Conservation (phyloP, 1,139 yeast genomes). For the Debaryomyces subglobosus region DNA sequence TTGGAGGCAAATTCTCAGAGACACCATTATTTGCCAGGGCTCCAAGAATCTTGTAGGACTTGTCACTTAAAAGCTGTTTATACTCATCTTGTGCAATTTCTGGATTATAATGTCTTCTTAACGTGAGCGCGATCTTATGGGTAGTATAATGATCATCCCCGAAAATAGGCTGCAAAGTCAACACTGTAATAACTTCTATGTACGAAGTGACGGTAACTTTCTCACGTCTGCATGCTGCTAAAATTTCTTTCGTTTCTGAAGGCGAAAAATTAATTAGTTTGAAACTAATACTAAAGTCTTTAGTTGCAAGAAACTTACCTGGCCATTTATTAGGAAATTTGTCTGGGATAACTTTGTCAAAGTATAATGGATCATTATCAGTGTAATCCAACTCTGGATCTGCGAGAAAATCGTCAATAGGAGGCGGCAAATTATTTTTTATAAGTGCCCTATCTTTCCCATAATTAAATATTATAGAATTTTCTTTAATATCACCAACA, state of each 20-base stretch:
- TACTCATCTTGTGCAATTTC: conserved; percentile 23
- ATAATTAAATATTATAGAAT: conserved; percentile 25
- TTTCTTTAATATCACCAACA: conserved; percentile 10
- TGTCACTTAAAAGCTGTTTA: conserved; percentile 19
- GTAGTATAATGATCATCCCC: conserved; percentile 28
- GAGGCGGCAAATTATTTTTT: conserved; percentile 36
- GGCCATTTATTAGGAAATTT: conserved; percentile 33
- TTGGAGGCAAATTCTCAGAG: conserved; percentile 33
- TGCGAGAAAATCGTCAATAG: conserved; percentile 33
- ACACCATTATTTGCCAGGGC: conserved; percentile 39
- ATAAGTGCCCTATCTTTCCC: conserved; percentile 22
- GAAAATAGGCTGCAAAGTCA: conserved; percentile 33
- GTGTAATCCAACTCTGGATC: conserved; percentile 29
- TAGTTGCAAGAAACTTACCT: conserved; percentile 33
- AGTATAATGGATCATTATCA: conserved; percentile 27
- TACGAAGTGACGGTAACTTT: conserved; percentile 42
- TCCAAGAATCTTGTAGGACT: conserved; percentile 35
- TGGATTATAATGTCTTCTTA: conserved; percentile 31
- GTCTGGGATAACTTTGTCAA: conserved; percentile 27
- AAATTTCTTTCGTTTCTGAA: conserved; percentile 24
- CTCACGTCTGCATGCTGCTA: conserved; percentile 32
- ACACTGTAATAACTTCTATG: conserved; percentile 27
- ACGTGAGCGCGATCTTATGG: conserved; percentile 36
- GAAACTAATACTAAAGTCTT: conserved; percentile 27
- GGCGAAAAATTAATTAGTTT: conserved; percentile 36